phyloP scores from a whole-genome alignment of 192 early-diverging fungal genomes.

The Thamnidium elegans region DNA sequence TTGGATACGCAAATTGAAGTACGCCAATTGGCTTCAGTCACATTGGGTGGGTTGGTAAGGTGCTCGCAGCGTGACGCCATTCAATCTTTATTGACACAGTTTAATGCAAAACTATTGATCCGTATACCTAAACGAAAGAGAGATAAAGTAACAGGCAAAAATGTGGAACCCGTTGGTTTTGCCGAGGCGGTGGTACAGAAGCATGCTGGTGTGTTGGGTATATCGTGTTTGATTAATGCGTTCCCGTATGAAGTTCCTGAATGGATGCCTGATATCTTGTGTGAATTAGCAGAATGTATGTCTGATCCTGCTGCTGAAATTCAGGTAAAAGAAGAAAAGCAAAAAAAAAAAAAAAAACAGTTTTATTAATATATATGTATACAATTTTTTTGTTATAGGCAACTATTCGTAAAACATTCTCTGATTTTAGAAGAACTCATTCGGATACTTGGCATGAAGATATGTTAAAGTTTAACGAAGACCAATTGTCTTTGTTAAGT shows the following conservation, averaged over 20 bases:
- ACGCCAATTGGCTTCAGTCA: slow-evolving; percentile 69
- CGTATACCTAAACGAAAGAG: slow-evolving; percentile 46
- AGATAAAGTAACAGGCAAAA: slow-evolving; percentile 27
- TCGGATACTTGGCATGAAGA: slow-evolving; percentile 96
- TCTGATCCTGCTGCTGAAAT: slow-evolving; percentile 81
- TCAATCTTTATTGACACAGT: slow-evolving; percentile 46
- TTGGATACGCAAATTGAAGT: slow-evolving; percentile 90
- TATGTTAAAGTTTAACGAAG: slow-evolving; percentile 65
- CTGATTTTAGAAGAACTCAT: slow-evolving; percentile 93
- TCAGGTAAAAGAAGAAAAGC: slow-evolving; percentile 42
- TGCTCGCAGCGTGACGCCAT: slow-evolving; percentile 73
- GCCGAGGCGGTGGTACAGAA: slow-evolving; percentile 60
- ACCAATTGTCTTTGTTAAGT: slow-evolving; percentile 75
- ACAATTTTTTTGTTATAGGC: slow-evolving; percentile 43
- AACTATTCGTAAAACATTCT: slow-evolving; percentile 83
- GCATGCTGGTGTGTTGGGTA: slow-evolving; percentile 88
- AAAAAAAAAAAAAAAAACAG: not conserved
- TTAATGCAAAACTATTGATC: slow-evolving; percentile 38
- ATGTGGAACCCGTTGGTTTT: slow-evolving; percentile 43
- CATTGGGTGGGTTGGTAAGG: slow-evolving; percentile 73
- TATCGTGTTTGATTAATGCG: slow-evolving; percentile 83
- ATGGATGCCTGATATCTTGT: slow-evolving; percentile 88
- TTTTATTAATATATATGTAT: not conserved
- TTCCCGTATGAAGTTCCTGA: slow-evolving; percentile 93
- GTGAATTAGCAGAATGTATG: slow-evolving; percentile 70